phyloP scores from a whole-genome alignment of 495 filamentous ascomycete genomes.

The Jackrogersella minutella region DNA sequence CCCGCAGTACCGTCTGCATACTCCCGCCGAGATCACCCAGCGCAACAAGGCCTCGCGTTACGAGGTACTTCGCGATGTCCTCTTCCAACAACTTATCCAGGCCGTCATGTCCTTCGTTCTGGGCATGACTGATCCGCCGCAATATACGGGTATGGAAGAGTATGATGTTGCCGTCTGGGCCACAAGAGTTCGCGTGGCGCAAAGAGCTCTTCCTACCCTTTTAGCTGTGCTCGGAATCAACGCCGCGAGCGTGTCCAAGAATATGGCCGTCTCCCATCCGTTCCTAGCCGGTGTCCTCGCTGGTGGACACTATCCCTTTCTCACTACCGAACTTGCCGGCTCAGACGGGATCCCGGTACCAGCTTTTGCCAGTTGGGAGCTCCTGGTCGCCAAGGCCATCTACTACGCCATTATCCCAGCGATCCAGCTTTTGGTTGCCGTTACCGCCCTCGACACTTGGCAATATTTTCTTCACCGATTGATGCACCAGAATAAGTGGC shows the following conservation, averaged over 20 bases:
- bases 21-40: conserved; percentile 84
- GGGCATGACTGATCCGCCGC: conserved; percentile 68
- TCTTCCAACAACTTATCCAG: conserved; percentile 90
- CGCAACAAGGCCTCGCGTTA: conserved; percentile 84
- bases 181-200: conserved; percentile 72
- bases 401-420: conserved; percentile 82
- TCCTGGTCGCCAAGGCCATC: conserved; percentile 72
- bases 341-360: conserved; percentile 53
- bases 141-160: conserved; percentile 75
- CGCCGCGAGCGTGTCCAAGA: conserved; percentile 62
- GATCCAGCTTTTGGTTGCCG: conserved; percentile 75
- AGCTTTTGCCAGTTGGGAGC: conserved; percentile 77
- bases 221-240: conserved; percentile 65
- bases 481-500: conserved; percentile 95
- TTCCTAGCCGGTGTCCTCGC: conserved; percentile 72
- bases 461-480: conserved; percentile 95
- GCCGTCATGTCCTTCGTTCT: conserved; percentile 69
- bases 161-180: conserved; percentile 88
- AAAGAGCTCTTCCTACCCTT: conserved; percentile 70
- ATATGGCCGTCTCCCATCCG: conserved; percentile 63
- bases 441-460: conserved; percentile 87
- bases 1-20: conserved; percentile 88
- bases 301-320: conserved; percentile 75
- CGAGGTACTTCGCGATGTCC: conserved; percentile 85
- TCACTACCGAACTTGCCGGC: conserved; percentile 57